Percentiles rank a stretch among this genome's conserved stretches.
phyloP scores from a whole-genome alignment of 208 protist species.

The Acanthamoeba castellanii region DNA sequence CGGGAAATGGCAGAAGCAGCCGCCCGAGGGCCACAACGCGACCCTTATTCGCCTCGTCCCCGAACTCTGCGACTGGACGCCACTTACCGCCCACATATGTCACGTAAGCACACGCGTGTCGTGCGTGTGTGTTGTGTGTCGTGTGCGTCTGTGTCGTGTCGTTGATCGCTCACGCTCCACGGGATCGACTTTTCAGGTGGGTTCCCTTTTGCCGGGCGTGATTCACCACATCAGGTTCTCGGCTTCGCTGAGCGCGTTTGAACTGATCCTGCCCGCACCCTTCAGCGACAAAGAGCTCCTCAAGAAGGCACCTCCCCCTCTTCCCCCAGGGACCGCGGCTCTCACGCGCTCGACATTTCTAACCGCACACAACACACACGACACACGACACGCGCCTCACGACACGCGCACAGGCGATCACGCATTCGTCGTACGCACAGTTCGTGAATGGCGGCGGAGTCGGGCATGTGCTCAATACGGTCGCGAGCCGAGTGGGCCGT shows the following conservation, averaged over 20 bases:
- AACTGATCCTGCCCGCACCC: not conserved
- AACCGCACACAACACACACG: too few species aligned
- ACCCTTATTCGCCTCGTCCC: not conserved
- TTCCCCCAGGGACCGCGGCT: not conserved
- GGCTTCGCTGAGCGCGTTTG: not conserved
- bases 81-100: not conserved
- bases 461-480: not conserved
- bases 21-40: not conserved
- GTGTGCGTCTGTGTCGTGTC: not conserved
- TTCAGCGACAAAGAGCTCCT: not conserved
- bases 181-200: not conserved
- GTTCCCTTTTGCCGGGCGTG: not conserved
- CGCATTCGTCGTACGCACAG: not conserved
- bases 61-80: constrained; percentile 1
- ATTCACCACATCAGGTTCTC: not conserved
- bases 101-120: not conserved
- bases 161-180: too few species aligned
- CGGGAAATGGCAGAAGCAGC: not conserved
- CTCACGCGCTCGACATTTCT: too few species aligned
- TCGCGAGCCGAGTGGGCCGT: not conserved
- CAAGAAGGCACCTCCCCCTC: not conserved
- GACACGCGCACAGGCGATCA: not conserved
- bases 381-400: too few species aligned
- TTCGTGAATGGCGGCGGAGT: not conserved
- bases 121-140: too few species aligned